Evolutionary conservation across 1,139 yeast genomes (phyloP), one percentile per base, ranked within the genome.

Genomic region (Sugiyamaella sp.): DNA sequence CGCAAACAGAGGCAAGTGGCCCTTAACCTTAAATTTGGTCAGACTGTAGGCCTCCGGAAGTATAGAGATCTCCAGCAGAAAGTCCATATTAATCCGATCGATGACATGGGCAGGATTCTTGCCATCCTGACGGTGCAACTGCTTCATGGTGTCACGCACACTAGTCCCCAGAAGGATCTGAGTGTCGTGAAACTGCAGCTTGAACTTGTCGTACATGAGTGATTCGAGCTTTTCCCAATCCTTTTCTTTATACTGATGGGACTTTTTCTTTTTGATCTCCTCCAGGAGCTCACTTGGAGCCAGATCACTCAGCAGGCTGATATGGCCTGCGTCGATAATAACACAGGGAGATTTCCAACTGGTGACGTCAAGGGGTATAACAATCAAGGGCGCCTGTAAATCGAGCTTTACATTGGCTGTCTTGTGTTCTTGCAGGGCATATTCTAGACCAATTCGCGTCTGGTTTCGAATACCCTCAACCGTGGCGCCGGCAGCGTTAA

Each of bases 401-500:
- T 95, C 98, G 57, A 93, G 78, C 62, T 87, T 83, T 22, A 91
- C 80, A 66, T 89, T 86, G 50, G 91, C 74, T 0, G 98, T 91
- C 67, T 91, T 90, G 71, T 93, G 99, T 64, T 93, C 97, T 58
- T 90, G 96, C 59, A 95, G 76, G 0, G 97, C 95, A 63, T 95
- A 90, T 68, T 91, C 96, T 33, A 95, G 77, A 0, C 99, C 98
- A 58, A 95, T 80, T 65, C 98, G 77, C 0, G 99, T 93, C 67
- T 90, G 97, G 25, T 86, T 78, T 0, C 96, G 84, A 59, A 95
- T 75, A 1, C 96, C 97, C 67, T 90, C 97, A 55, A 95, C 87
- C 0, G 97, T 90, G 0, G 93, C 90, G 60, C 91, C 97, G 0
- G 99, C 99, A 0, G 97, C 98, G 68, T 84, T 87, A 83, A 95